Conservation (phyloP, 257 asterid species). For the Lantana camara region DNA sequence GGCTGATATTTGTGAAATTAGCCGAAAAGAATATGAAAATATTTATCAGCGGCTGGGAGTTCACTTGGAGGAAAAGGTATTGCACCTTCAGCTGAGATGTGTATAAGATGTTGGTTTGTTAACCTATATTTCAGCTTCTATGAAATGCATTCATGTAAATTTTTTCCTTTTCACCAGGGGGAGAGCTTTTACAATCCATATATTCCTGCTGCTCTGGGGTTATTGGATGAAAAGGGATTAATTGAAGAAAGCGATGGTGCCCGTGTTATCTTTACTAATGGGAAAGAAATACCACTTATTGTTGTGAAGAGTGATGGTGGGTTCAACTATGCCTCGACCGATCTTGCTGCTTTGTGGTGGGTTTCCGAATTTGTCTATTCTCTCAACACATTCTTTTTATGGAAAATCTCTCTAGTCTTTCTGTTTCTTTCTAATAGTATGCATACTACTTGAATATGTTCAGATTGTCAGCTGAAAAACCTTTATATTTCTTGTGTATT, state of each 20-base stretch:
- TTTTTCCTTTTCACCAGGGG: constrained; percentile 50
- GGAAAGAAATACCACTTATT: constrained; percentile 75
- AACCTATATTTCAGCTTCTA: constrained; percentile 7
- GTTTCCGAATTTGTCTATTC: too few species aligned
- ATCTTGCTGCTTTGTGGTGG: constrained; percentile 89
- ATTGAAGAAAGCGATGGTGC: constrained; percentile 95
- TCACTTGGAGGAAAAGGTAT: constrained; percentile 85
- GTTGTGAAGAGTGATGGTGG: constrained; percentile 98
- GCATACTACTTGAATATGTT: background rate
- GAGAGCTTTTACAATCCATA: constrained; percentile 95
- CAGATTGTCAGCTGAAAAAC: background rate
- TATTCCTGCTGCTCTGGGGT: constrained; percentile 64
- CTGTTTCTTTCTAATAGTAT: constrained; percentile 8
- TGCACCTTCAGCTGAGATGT: constrained; percentile 30
- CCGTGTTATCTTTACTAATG: constrained; percentile 86
- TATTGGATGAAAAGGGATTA: constrained; percentile 62
- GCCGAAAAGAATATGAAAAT: constrained; percentile 68
- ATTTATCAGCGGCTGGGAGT: constrained; percentile 80
- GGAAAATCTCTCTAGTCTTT: constrained; percentile 11
- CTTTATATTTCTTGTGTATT: background rate
- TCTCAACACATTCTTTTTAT: constrained; percentile 20
- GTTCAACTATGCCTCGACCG: constrained; percentile 93
- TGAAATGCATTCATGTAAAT: background rate
- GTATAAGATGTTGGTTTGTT: background rate
- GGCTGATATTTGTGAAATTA: constrained; percentile 82